These are phyloP conservation scores for Diaporthe sp. DNA, from an alignment of 2,329 filamentous ascomycete genomes.

Conservation along the genomic window DNA sequence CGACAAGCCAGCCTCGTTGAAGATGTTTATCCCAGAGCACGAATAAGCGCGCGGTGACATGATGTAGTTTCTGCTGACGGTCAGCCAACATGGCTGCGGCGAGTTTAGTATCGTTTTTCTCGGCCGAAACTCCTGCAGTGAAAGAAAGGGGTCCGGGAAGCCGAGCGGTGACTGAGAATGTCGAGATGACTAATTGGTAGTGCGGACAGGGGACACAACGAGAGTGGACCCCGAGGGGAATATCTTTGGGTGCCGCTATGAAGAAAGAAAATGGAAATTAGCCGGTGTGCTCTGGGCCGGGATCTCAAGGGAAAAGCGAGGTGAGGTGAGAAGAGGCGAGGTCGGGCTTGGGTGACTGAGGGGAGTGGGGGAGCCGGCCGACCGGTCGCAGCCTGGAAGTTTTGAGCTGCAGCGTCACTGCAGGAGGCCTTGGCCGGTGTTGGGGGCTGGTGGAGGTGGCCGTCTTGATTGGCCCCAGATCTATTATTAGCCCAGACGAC, in stretches of 20 bases:
- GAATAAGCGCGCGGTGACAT: not conserved
- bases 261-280: no score
- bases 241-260: not conserved
- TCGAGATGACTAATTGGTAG: not conserved
- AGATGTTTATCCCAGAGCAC: not conserved
- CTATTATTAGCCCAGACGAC: not conserved
- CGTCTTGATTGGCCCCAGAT: not conserved
- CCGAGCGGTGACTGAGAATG: not conserved
- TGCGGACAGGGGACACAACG: no score
- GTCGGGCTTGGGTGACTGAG: no score
- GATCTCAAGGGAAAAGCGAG: not conserved
- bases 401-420: no score
- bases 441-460: not conserved
- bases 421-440: not conserved
- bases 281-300: no score
- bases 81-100: not conserved
- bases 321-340: no score
- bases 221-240: not conserved
- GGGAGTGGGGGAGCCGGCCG: not conserved
- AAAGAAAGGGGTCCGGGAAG: rapidly evolving
- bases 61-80: rapidly evolving
- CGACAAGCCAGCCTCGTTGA: not conserved
- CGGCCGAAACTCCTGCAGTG: rapidly evolving
- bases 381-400: not conserved
- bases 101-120: not conserved